These are phyloP conservation scores for Cyclocybe cylindracea DNA, from an alignment of 768 basidiomycete species.

Conservation along the genomic window DNA sequence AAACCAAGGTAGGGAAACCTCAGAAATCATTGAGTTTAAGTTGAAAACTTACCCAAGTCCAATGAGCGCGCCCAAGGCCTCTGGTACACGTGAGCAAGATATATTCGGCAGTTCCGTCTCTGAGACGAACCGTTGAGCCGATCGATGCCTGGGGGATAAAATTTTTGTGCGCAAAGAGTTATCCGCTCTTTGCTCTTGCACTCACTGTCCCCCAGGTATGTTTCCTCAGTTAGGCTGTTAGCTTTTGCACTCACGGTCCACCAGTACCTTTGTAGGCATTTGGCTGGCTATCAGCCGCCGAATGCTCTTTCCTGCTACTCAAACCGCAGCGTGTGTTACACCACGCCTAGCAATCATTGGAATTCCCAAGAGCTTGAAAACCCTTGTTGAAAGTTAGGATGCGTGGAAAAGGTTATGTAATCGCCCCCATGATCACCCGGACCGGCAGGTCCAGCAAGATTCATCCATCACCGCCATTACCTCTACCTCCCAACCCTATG, in stretches of 20 bases:
- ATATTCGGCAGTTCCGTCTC: background rate
- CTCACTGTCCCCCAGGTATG: background rate
- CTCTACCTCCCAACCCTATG: too few species aligned
- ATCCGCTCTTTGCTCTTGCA: background rate
- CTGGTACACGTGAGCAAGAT: background rate
- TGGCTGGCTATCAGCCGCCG: too few species aligned
- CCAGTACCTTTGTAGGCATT: too few species aligned
- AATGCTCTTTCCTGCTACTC: too few species aligned
- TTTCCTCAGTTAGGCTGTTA: background rate
- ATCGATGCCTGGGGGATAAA: background rate
- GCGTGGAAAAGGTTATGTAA: too few species aligned
- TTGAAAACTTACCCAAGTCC: background rate
- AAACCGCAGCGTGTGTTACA: too few species aligned
- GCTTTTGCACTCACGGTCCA: too few species aligned
- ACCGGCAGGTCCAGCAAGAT: too few species aligned
- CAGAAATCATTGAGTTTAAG: background rate
- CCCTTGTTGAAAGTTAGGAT: too few species aligned
- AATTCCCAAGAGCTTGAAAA: background rate
- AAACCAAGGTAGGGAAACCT: background rate
- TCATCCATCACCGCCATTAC: too few species aligned
- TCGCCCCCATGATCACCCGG: too few species aligned
- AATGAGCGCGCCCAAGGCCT: background rate
- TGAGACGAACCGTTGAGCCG: background rate
- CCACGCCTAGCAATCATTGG: too few species aligned
- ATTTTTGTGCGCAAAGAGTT: background rate